Evolutionary conservation across 2,329 filamentous ascomycete genomes (phyloP).

Genomic region (Phialophora verrucosa): DNA sequence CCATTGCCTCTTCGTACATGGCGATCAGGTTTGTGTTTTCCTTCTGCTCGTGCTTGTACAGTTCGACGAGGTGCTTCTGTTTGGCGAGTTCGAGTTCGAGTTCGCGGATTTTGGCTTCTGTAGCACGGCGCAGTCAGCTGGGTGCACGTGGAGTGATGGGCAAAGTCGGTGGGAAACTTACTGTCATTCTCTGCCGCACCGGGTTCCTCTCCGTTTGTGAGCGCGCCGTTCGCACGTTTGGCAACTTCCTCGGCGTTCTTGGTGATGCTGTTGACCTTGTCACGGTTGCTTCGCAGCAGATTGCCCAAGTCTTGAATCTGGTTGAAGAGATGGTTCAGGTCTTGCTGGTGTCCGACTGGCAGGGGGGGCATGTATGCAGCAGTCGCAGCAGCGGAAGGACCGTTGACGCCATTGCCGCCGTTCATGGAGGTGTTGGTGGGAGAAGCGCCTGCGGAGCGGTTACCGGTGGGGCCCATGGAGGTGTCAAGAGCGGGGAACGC

Average conservation of each 20-base stretch:
- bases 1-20: constrained; percentile 55
- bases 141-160: background rate
- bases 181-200: constrained; percentile 31
- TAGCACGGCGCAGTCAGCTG: constrained; percentile 15
- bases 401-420: constrained; percentile 31
- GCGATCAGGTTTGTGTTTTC: constrained; percentile 56
- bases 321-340: constrained; percentile 57
- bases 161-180: constrained; percentile 18
- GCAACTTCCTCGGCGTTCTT: constrained; percentile 56
- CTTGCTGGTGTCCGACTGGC: constrained; percentile 57
- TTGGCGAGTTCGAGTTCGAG: constrained; percentile 55
- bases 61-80: constrained; percentile 51
- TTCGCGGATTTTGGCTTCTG: constrained; percentile 56
- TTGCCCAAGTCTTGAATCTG: constrained; percentile 58
- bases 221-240: constrained; percentile 51
- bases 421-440: constrained; percentile 32
- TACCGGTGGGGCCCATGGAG: constrained; percentile 19
- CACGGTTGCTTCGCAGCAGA: constrained; percentile 56
- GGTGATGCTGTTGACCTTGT: constrained; percentile 57
- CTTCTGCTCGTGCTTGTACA: constrained; percentile 53
- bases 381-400: constrained; percentile 22
- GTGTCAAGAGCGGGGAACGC: constrained; percentile 38
- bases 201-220: constrained; percentile 23
- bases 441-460: constrained; percentile 23
- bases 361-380: constrained; percentile 38